Percentiles rank a stretch among this genome's conserved stretches.
Conservation (phyloP, 257 asterid species). For the Solanum clarkiae region DNA sequence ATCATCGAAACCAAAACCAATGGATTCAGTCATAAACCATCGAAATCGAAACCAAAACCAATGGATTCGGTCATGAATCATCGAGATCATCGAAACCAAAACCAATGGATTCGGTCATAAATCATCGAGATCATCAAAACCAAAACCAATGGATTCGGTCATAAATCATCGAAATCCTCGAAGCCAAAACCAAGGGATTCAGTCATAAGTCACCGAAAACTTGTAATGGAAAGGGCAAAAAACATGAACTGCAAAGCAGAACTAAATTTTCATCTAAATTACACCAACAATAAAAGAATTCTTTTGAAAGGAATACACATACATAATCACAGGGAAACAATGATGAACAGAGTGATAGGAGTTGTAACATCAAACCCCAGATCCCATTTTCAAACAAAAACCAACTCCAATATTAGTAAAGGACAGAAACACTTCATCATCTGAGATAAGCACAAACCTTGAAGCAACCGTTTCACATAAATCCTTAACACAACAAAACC, state of each 20-base stretch:
- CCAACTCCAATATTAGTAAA: not conserved
- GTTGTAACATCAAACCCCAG: slow-evolving; percentile 15
- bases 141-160: not conserved
- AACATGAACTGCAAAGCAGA: not conserved
- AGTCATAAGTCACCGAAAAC: not conserved
- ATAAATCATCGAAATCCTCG: not conserved
- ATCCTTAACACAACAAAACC: slow-evolving; percentile 3
- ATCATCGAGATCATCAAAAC: not conserved
- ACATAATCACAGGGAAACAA: not conserved
- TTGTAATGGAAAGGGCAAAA: not conserved
- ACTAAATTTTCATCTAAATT: not conserved
- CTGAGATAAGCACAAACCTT: not conserved
- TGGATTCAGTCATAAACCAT: not conserved
- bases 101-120: not conserved
- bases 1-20: not conserved
- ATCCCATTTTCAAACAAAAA: slow-evolving; percentile 7
- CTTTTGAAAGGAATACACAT: not conserved
- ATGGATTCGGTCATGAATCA: not conserved
- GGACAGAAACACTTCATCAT: not conserved
- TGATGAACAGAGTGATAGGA: not conserved
- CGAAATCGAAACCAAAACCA: not conserved
- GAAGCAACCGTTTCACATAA: not conserved
- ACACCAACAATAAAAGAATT: not conserved
- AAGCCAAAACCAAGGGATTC: not conserved
- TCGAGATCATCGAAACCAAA: not conserved